Evolutionary conservation across 2,329 filamentous ascomycete genomes (phyloP).

Genomic region (Exophiala spinifera): DNA sequence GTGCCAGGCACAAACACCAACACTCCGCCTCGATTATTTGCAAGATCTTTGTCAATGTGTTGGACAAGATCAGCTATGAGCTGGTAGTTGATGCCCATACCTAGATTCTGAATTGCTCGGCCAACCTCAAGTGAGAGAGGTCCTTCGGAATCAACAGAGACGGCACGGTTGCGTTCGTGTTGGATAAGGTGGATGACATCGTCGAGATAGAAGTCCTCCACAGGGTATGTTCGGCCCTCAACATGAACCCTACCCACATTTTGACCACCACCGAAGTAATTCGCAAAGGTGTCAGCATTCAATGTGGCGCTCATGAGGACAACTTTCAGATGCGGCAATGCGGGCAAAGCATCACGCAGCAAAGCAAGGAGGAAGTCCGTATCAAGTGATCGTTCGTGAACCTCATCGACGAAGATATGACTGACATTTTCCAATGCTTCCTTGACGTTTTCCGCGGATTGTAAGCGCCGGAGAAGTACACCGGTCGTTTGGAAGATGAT

Average conservation of each 20-base stretch:
- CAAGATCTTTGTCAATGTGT: conserved; percentile 75
- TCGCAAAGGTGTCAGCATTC: conserved; percentile 78
- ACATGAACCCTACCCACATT: conserved; percentile 83
- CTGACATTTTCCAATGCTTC: conserved; percentile 83
- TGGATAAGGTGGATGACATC: conserved; percentile 76
- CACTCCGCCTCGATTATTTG: conserved; percentile 74
- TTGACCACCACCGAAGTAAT: conserved; percentile 70
- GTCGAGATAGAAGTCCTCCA: conserved; percentile 85
- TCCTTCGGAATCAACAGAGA: neutral
- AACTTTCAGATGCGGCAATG: conserved; percentile 76
- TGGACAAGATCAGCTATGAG: conserved; percentile 76
- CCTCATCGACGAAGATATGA: conserved; percentile 93
- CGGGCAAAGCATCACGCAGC: conserved; percentile 73
- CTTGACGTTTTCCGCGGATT: conserved; percentile 52
- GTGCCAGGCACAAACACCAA: conserved; percentile 94
- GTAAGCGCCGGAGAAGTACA: conserved; percentile 84
- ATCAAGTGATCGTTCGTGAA: conserved; percentile 91
- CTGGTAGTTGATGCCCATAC: conserved; percentile 87
- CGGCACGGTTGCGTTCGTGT: conserved; percentile 26
- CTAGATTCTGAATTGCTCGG: conserved; percentile 67
- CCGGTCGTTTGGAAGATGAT: conserved; percentile 96
- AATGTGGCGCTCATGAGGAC: conserved; percentile 96
- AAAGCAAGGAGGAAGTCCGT: conserved; percentile 91
- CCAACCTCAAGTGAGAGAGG: conserved; percentile 52
- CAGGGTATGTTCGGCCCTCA: conserved; percentile 81